phyloP scores from a whole-genome alignment of 148 eudicot species.

The Mesembryanthemum crystallinum region DNA sequence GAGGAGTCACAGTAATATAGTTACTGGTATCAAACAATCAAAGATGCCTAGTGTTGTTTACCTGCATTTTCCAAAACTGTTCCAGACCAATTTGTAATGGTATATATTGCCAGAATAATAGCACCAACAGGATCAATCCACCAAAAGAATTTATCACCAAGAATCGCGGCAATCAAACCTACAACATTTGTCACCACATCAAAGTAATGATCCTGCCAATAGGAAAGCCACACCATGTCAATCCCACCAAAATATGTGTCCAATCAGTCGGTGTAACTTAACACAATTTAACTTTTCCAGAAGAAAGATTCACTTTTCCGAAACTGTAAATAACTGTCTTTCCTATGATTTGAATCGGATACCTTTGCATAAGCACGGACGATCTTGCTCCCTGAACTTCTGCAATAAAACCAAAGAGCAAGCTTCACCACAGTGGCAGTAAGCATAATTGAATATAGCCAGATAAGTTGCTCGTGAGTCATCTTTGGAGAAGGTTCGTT shows the following conservation, averaged over 20 bases:
- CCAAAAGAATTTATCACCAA: slow-evolving; percentile 66
- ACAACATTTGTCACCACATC: slow-evolving; percentile 78
- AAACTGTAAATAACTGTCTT: neutral
- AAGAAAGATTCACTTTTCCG: too few relatives aligned
- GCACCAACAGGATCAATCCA: slow-evolving; percentile 82
- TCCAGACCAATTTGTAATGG: slow-evolving; percentile 70
- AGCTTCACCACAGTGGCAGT: slow-evolving; percentile 58
- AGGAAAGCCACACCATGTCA: neutral
- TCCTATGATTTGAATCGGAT: neutral
- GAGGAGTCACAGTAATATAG: too few relatives aligned
- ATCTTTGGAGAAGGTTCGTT: slow-evolving; percentile 45
- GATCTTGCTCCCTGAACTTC: slow-evolving; percentile 60
- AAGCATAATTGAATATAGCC: slow-evolving; percentile 68
- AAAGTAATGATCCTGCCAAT: slow-evolving; percentile 67
- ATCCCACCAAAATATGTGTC: neutral
- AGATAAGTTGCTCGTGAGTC: slow-evolving; percentile 42
- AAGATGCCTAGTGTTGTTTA: slow-evolving; percentile 1
- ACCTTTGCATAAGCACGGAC: slow-evolving; percentile 85
- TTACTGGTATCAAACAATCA: neutral
- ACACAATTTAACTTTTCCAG: neutral
- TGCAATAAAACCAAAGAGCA: slow-evolving; percentile 64
- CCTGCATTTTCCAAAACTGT: slow-evolving; percentile 84
- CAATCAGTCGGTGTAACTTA: neutral
- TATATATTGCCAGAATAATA: slow-evolving; percentile 55
- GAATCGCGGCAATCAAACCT: slow-evolving; percentile 68